Evolutionary conservation across 73 alveolate genomes (phyloP).

Genomic region (Symbiodinium pilosum): DNA sequence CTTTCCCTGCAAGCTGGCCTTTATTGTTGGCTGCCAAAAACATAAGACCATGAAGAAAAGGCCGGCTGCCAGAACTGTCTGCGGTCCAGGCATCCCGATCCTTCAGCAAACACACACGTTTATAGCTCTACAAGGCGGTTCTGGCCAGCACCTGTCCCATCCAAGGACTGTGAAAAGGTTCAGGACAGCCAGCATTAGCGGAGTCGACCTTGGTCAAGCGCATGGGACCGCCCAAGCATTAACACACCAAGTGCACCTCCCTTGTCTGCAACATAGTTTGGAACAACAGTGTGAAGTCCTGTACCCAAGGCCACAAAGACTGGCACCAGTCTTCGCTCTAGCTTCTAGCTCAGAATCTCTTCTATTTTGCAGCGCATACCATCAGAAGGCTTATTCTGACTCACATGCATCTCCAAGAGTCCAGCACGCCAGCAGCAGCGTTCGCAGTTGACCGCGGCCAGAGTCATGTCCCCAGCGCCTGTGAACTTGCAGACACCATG

Average conservation of each 20-base stretch:
- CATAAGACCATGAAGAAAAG: neutral
- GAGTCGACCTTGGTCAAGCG: constrained; percentile 38
- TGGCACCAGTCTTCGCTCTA: no score
- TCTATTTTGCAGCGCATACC: no score
- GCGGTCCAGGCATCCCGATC: constrained; percentile 92
- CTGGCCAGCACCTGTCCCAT: constrained; percentile 23
- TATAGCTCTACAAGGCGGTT: neutral
- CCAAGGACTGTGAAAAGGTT: constrained; percentile 59
- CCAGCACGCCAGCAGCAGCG: constrained; percentile 81
- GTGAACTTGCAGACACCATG: neutral
- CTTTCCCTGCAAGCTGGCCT: neutral
- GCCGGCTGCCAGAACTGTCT: constrained; percentile 50
- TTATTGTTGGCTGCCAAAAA: constrained; percentile 10
- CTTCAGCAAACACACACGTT: neutral
- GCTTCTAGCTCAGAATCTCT: no score
- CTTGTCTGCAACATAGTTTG: neutral
- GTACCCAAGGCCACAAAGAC: no score
- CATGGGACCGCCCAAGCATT: neutral
- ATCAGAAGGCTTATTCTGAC: no score
- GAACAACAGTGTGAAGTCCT: neutral
- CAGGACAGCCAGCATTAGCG: constrained; percentile 71
- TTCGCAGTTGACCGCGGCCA: constrained; percentile 46
- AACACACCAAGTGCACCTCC: no score
- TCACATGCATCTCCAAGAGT: neutral
- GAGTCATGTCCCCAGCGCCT: constrained; percentile 69